Evolutionary conservation across 1,284 basidiomycete species (phyloP).

Genomic region (Ganoderma meredithae): DNA sequence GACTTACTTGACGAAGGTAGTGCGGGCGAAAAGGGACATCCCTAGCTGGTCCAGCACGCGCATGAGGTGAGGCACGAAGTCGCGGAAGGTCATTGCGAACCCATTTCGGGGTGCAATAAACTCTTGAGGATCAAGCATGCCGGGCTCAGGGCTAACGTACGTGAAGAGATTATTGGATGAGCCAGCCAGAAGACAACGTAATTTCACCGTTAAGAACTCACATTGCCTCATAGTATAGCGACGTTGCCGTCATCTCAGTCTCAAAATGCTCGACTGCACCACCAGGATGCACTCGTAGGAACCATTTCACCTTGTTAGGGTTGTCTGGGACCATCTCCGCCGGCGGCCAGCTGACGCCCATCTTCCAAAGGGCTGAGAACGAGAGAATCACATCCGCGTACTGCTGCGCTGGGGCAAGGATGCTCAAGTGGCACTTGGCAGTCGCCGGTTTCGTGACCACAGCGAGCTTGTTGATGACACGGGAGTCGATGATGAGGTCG

Average conservation of each 20-base stretch:
- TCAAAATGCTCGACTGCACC: conserved; percentile 84
- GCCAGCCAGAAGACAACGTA: conserved; percentile 14
- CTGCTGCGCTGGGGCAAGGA: conserved; percentile 72
- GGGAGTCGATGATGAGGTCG: conserved; percentile 76
- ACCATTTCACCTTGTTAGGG: conserved; percentile 72
- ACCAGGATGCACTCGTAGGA: conserved; percentile 78
- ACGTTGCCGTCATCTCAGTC: conserved; percentile 75
- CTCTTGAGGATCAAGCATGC: conserved; percentile 74
- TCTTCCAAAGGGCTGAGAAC: conserved; percentile 73
- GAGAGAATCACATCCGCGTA: conserved; percentile 79
- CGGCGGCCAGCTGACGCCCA: conserved; percentile 77
- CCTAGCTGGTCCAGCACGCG: conserved; percentile 80
- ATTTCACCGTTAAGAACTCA: conserved; percentile 44
- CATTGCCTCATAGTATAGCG: conserved; percentile 82
- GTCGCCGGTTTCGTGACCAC: conserved; percentile 73
- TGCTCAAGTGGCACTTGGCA: conserved; percentile 76
- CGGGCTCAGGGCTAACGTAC: conserved; percentile 67
- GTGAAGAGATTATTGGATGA: conserved; percentile 22
- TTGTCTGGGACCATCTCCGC: conserved; percentile 68
- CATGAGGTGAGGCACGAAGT: conserved; percentile 81
- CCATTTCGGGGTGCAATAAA: conserved; percentile 81
- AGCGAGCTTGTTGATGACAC: conserved; percentile 75
- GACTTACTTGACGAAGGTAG: conserved; percentile 77
- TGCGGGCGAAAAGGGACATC: conserved; percentile 78
- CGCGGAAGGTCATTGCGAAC: conserved; percentile 79